phyloP scores from a whole-genome alignment of 805 yeast genomes.

The Candida corydali region DNA sequence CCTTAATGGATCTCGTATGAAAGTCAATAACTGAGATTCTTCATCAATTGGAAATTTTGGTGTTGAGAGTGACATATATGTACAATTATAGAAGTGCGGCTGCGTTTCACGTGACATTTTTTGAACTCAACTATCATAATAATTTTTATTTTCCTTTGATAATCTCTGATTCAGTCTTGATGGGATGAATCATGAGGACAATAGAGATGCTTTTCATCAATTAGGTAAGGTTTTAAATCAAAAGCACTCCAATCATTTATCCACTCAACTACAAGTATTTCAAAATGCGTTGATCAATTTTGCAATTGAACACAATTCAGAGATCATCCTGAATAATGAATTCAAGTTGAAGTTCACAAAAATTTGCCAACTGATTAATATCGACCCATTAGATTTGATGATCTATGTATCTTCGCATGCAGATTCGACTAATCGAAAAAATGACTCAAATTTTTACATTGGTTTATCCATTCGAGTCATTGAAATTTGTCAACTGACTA shows the following conservation, averaged over 20 bases:
- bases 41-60: no score
- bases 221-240: constrained; percentile 50
- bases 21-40: no score
- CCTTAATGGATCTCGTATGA: no score
- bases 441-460: constrained; percentile 52
- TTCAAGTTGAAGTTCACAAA: constrained; percentile 68
- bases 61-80: no score
- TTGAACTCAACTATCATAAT: no score
- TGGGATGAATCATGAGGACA: constrained; percentile 8
- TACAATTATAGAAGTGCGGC: no score
- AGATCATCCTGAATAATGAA: constrained; percentile 58
- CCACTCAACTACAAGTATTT: constrained; percentile 71
- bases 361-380: constrained; percentile 76
- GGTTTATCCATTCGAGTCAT: constrained; percentile 72
- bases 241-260: constrained; percentile 55
- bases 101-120: no score
- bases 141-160: no score
- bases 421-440: constrained; percentile 17
- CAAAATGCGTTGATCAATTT: constrained; percentile 74
- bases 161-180: no score
- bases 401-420: constrained; percentile 13
- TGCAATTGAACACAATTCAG: constrained; percentile 66
- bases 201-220: constrained; percentile 37
- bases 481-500: constrained; percentile 68
- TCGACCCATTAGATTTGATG: constrained; percentile 63